Evolutionary conservation across 23 red algal species (phyloP).

Genomic region (Gracilariopsis chorda): DNA sequence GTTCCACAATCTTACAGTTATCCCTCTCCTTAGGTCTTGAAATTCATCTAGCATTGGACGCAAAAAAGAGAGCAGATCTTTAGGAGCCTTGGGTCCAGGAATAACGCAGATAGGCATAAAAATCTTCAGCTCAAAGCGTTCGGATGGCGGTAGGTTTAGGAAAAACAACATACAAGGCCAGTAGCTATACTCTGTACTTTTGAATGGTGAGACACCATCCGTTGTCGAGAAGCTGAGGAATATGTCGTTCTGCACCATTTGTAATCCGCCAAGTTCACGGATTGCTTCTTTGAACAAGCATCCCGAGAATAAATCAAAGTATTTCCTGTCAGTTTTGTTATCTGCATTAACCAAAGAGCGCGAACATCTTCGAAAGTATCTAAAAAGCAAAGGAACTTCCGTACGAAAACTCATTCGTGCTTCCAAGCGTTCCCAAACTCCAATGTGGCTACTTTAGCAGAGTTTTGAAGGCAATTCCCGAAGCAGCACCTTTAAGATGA

Average conservation of each 20-base stretch:
- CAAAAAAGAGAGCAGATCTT: neutral
- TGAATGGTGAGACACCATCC: neutral
- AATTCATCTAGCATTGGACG: neutral
- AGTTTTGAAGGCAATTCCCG: neutral
- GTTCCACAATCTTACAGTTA: neutral
- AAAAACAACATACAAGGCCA: neutral
- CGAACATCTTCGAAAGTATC: neutral
- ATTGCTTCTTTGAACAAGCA: neutral
- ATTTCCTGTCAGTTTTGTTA: neutral
- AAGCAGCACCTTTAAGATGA: neutral
- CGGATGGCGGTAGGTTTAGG: neutral
- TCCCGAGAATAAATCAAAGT: neutral
- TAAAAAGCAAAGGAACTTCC: neutral
- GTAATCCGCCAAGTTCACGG: neutral
- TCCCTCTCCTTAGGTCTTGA: neutral
- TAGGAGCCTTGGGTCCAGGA: neutral
- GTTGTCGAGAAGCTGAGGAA: neutral
- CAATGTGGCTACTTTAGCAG: neutral
- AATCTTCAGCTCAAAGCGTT: neutral
- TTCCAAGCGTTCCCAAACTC: neutral
- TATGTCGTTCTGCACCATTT: neutral
- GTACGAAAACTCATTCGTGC: neutral
- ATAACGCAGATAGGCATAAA: neutral
- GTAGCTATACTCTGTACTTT: neutral
- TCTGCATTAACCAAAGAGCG: too few relatives aligned